Evolutionary conservation across 768 basidiomycete genomes (phyloP).

Genomic region (Galerina marginata): DNA sequence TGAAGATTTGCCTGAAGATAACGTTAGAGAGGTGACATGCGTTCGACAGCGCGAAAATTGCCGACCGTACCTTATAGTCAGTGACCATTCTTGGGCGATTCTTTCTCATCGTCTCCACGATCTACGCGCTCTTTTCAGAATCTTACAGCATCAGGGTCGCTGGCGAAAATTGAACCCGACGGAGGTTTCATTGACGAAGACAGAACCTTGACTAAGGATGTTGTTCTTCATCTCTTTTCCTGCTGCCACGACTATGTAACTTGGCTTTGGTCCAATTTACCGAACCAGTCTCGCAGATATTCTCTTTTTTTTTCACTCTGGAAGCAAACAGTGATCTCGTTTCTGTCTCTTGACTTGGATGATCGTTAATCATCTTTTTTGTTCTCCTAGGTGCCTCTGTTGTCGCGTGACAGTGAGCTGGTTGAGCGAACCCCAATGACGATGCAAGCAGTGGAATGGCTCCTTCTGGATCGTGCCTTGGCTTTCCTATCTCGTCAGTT

Average conservation of each 20-base stretch:
- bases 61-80: no score
- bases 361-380: not conserved
- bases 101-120: no score
- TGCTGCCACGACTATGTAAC: slow-evolving; percentile 1
- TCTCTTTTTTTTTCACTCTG: not conserved
- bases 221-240: no score
- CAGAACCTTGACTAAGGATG: no score
- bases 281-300: not conserved
- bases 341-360: not conserved
- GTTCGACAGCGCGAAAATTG: no score
- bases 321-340: not conserved
- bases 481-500: not conserved
- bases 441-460: slow-evolving; percentile 3
- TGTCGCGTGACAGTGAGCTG: not conserved
- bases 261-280: not conserved
- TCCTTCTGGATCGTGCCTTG: not conserved
- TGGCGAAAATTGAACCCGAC: no score
- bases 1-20: no score
- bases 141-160: no score
- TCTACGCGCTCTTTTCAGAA: no score
- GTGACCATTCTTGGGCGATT: no score
- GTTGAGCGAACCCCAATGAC: not conserved
- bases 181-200: no score
- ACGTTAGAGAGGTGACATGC: no score
- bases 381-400: not conserved